Evolutionary conservation across 495 filamentous ascomycete species (phyloP), one percentile per base, ranked within the genome.

Genomic region (Xylona heveae): DNA sequence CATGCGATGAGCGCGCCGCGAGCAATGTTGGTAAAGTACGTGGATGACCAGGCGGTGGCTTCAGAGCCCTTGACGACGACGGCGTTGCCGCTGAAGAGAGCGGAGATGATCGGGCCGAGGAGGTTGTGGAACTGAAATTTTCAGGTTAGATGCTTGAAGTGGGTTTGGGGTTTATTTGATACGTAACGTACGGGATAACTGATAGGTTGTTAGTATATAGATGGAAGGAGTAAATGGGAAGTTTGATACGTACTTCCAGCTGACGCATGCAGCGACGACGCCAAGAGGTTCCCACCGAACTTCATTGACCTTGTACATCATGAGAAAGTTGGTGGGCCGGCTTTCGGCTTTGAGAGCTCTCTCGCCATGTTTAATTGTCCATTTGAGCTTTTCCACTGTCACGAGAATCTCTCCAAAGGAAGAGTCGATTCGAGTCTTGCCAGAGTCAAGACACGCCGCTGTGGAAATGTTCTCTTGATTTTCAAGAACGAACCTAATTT

Each of bases 361-460:
- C 51, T 93, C 85, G 42, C 90, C 90, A 55, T 95, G 76, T 28
- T 74, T 58, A 42, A 95, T 74, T 0, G 82, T 91, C 85, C 85
- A 99, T 44, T 78, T 70, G 23, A 99, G 64, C 54, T 93, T 94
- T 56, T 95, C 88, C 0, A 66, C 66, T 7, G 85, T 92, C 5
- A 93, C 81, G 28, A 99, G 62, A 34, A 94, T 82, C 59, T 99
- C 88, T 20, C 88, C 88, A 23, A 99, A 71, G 22, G 72, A 70
- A 6, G 84, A 85, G 48, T 99, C 88, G 18, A 94, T 69, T 57
- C 79, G 77, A 4, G 90, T 92, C 55, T 99, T 99, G 31, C 88
- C 88, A n/a, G 80, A 88, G 55, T 99, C 88, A 10, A 93, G 61
- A 46, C 84, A 94, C 30, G 84, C 83, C 15, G 78, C 70, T 9